Conservation (phyloP, 164 flowering plant species). For the Annona cherimola region DNA sequence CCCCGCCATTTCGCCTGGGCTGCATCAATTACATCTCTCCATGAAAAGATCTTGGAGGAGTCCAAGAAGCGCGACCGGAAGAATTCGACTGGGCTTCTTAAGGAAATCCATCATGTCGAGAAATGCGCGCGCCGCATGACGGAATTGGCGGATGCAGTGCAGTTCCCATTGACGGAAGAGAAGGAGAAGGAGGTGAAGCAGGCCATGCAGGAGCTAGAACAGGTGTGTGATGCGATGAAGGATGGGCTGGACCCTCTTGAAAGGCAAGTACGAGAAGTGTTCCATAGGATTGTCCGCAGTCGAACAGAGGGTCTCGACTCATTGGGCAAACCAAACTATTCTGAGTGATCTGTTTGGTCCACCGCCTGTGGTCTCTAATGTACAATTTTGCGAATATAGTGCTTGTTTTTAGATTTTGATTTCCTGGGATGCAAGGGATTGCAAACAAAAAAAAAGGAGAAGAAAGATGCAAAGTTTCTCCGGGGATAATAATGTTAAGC, state of each 20-base stretch:
- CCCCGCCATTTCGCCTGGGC: slow-evolving; percentile 73
- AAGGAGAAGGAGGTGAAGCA: slow-evolving; percentile 56
- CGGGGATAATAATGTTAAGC: slow-evolving; percentile 7
- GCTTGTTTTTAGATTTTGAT: background rate
- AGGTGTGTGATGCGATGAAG: slow-evolving; percentile 42
- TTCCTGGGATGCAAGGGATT: slow-evolving; percentile 3
- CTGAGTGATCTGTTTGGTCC: slow-evolving; percentile 23
- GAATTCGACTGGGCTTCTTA: slow-evolving; percentile 64
- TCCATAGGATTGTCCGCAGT: slow-evolving; percentile 68
- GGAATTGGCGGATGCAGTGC: slow-evolving; percentile 54
- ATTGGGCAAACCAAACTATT: slow-evolving; percentile 31
- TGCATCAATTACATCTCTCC: slow-evolving; percentile 46
- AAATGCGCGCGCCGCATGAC: slow-evolving; percentile 49
- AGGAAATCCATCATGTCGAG: slow-evolving; percentile 75
- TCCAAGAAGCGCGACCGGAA: slow-evolving; percentile 70
- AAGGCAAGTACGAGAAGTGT: slow-evolving; percentile 78
- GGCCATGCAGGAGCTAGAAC: slow-evolving; percentile 44
- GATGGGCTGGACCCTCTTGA: slow-evolving; percentile 77
- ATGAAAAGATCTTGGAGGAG: slow-evolving; percentile 76
- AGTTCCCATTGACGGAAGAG: slow-evolving; percentile 63
- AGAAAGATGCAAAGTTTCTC: background rate
- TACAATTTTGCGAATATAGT: slow-evolving; percentile 1
- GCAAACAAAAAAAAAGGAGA: background rate
- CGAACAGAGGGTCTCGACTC: slow-evolving; percentile 79
- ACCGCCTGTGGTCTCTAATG: background rate